Conservation (phyloP, 768 basidiomycete genomes). For the Leccinellum albellum region DNA sequence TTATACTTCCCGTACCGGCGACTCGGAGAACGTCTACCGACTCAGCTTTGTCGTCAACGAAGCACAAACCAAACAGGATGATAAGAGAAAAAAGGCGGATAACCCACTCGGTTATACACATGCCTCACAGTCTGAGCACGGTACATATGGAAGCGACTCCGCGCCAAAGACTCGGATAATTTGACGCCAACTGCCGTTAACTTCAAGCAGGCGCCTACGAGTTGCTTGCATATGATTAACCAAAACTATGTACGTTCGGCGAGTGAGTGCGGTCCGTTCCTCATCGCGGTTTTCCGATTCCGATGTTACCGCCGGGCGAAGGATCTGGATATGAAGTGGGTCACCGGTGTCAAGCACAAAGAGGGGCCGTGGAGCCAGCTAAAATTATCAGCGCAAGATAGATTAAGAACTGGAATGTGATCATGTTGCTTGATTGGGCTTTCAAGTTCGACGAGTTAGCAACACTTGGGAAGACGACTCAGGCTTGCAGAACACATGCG, state of each 20-base stretch:
- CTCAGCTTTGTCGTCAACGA: not conserved
- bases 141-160: not conserved
- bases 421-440: not conserved
- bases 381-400: not conserved
- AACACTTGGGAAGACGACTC: not conserved
- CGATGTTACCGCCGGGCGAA: not conserved
- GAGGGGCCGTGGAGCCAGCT: conserved; percentile 1
- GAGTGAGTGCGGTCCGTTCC: not conserved
- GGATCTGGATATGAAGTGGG: conserved; percentile 1
- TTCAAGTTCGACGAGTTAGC: not conserved
- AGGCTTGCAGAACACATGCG: not conserved
- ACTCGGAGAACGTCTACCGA: not conserved
- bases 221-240: not conserved
- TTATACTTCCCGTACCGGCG: not conserved
- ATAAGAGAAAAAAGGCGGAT: not conserved
- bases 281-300: not conserved
- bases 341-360: conserved; percentile 8
- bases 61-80: not conserved
- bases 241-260: not conserved
- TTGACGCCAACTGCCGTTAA: not conserved
- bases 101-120: not conserved
- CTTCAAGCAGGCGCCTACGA: not conserved
- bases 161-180: not conserved
- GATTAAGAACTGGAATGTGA: conserved; percentile 1
- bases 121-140: too few relatives aligned